Base-by-base conservation (phyloP, 2,329 filamentous ascomycete genomes). In the Hypoxylon sp. region DNA sequence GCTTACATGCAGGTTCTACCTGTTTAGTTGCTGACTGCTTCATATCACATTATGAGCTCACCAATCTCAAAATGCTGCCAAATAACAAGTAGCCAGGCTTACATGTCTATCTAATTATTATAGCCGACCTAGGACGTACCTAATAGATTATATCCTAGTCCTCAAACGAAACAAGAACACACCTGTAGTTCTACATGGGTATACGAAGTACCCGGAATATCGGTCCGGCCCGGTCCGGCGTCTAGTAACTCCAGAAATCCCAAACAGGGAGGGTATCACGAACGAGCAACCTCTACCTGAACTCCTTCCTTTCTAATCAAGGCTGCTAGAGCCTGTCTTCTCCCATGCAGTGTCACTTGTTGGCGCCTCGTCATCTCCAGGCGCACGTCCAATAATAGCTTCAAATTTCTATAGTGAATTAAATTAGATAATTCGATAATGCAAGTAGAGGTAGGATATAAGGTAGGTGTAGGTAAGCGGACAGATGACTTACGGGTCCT, bases 401-500 rank as follows among this genome's bases (percentile, higher is more conserved):
- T 76, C 74, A 51, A 76, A 76, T 73, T 74, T 70, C 75, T 76
- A 46, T 19, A 10, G n/a, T 21, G 15, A 2, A n/a, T 10, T 8
- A 15, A 11, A 21, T 65, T 35, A 68, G 67, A 1, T 19, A 10
- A 29, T 2, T 29, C 19, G 11, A 29, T 6, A 6, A 17, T 2
- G n/a, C n/a, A 7, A 17, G 11, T 21, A 6, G 21, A 27, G 4
- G 37, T 55, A 15, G 13, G 10, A 13, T 29, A 17, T 3, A 13
- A 15, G 24, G 24, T 24, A 13, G 19, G n/a, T 8, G 21, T 44
- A 6, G 39, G 11, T 7, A 48, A 15, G 13, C 13, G 19, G 35
- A 29, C n/a, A 54, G 2, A 47, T 2, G 44, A 73, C 74, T 74
- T 68, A 76, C 75, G 17, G 75, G 75, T 50, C 75, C 75, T 61